phyloP scores from a whole-genome alignment of 2,329 filamentous ascomycete genomes.

The Epichloe sylvatica region DNA sequence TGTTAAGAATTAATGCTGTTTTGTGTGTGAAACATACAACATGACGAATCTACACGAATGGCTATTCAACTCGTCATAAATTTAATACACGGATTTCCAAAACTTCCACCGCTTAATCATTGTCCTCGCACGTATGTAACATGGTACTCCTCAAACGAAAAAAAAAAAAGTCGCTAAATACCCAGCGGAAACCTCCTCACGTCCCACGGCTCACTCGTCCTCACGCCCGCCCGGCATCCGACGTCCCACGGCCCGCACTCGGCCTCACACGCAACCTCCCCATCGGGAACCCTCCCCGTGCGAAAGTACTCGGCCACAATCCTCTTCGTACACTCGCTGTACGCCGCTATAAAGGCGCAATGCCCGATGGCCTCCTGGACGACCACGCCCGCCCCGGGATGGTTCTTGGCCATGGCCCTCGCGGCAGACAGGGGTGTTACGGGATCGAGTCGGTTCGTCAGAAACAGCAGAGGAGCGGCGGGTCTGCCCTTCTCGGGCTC shows the following conservation, averaged over 20 bases:
- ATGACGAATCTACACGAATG: too few relatives aligned
- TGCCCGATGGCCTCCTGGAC: constrained; percentile 13
- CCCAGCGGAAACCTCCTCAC: constrained; percentile 3
- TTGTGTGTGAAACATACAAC: too few relatives aligned
- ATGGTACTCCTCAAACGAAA: not conserved
- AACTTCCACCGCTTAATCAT: too few relatives aligned
- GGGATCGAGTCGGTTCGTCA: constrained; percentile 29
- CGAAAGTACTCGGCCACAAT: constrained; percentile 11
- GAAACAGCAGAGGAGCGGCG: constrained; percentile 28
- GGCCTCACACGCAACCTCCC: constrained; percentile 8
- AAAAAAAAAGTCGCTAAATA: not conserved
- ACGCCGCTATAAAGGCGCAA: constrained; percentile 1
- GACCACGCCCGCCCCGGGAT: constrained; percentile 12
- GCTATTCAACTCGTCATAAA: too few relatives aligned
- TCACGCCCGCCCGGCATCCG: not conserved
- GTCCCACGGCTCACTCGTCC: not conserved
- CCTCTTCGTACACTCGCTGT: constrained; percentile 9
- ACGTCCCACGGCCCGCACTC: constrained; percentile 12
- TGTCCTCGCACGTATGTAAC: not conserved
- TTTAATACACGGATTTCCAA: too few relatives aligned
- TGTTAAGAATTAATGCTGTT: too few relatives aligned
- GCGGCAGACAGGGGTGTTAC: constrained; percentile 26
- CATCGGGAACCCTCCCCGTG: constrained; percentile 9
- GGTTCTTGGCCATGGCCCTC: constrained; percentile 6
- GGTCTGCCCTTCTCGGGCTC: constrained; percentile 17